Evolutionary conservation across 108 stramenopile species (phyloP), one percentile per base, ranked within the genome.

Genomic region (Cylindrotheca closterium): DNA sequence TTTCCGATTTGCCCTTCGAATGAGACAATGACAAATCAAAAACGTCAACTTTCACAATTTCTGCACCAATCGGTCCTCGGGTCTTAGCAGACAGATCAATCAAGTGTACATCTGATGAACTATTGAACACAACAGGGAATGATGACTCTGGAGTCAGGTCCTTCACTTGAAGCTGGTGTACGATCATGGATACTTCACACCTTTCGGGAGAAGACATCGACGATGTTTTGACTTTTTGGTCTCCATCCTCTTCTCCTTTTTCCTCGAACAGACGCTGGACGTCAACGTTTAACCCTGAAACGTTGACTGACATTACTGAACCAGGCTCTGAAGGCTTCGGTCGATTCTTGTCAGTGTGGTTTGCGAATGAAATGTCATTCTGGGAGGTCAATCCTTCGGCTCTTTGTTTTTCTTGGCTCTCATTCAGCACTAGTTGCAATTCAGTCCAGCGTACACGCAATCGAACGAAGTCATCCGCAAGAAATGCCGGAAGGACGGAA

Each of bases 261-360:
- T 88, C 87, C 34, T 91, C 87, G 65, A 90, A 93, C 17, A 90
- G 79, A 37, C 89, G 67, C 46, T 93, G 89, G 47, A 79, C 90
- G 64, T 93, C 92, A 47, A 91, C 73, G n/a, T 86, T 89, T 59
- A 90, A 91, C 49, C 85, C 68, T 26, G 74, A 73, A 21, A 93
- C 73, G 18, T 75, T n/a, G 42, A 93, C 67, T 62, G 83, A 51
- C 64, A 81, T 51, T 12, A 79, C 60, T 26, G 73, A 63, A n/a
- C n/a, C n/a, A n/a, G n/a, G n/a, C n/a, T n/a, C n/a, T n/a, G n/a
- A n/a, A n/a, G n/a, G n/a, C n/a, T n/a, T n/a, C n/a, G 26, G 12
- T 18, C 26, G 10, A 4, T 26, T 55, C 26, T 15, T 18, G 26
- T n/a, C 7, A 46, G 45, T 12, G 17, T 12, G 45, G 45, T 8